Evolutionary conservation across 2,329 filamentous ascomycete species (phyloP), one percentile per base, ranked within the genome.

Genomic region (Cercospora zeae-maydis): DNA sequence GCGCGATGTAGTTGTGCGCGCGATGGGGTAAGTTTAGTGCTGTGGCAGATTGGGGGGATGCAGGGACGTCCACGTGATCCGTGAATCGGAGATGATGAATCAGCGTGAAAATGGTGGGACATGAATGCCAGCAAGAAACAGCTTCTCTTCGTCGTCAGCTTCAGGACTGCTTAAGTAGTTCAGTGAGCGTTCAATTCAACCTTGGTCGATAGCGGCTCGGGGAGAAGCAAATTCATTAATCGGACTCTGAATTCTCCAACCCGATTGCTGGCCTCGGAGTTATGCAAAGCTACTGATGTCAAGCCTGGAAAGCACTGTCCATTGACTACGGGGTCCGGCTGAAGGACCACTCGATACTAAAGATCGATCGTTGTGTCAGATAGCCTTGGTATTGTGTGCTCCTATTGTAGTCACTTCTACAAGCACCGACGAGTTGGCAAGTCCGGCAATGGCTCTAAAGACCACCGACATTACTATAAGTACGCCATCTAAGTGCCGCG

Each of bases 1-100:
- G 61, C 56, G 45, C 61, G 16, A 54, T 63, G 61, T 63, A 42
- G 21, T 24, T 13, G 31, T 2, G 31, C 8, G n/a, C n/a, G n/a
- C n/a, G n/a, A n/a, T n/a, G n/a, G n/a, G n/a, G n/a, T n/a, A n/a
- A n/a, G n/a, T n/a, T n/a, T n/a, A n/a, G n/a, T n/a, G n/a, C 16
- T 21, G 37, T 16, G 37, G 37, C 37, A 42, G 16, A 19, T 42
- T 42, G 37, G n/a, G n/a, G n/a, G n/a, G n/a, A n/a, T n/a, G n/a
- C n/a, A n/a, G n/a, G n/a, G n/a, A n/a, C n/a, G n/a, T n/a, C n/a
- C 8, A 9, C 24, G 19, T 11, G 45, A 21, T 19, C 4, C 10
- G 45, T 6, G 47, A 13, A 21, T n/a, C 10, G 11, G 24, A 33
- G 27, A 30, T 31, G 31, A 33, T 53, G n/a, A 34, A 53, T 53